Conservation (phyloP, 805 yeast genomes). For the Schwanniomyces yamadae region DNA sequence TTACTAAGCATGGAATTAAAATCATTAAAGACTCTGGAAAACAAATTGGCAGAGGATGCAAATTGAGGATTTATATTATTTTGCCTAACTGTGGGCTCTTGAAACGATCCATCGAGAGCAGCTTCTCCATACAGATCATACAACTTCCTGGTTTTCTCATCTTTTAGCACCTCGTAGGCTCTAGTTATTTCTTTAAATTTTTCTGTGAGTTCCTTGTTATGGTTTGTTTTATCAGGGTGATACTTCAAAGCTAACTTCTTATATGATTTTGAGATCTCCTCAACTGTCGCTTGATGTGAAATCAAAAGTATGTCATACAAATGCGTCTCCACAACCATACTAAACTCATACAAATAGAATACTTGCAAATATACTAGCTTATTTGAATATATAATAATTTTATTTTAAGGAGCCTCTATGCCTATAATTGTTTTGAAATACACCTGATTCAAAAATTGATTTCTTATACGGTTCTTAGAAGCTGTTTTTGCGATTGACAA, state of each 20-base stretch:
- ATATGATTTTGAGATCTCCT: slow-evolving; percentile 36
- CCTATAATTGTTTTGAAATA: too few species aligned
- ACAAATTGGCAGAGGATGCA: slow-evolving; percentile 24
- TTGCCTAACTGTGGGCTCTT: slow-evolving; percentile 6
- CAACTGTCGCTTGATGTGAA: slow-evolving; percentile 29
- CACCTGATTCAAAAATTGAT: background rate
- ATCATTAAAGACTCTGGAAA: slow-evolving; percentile 38
- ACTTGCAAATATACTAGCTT: background rate
- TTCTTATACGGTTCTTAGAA: background rate
- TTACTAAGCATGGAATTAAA: slow-evolving; percentile 26
- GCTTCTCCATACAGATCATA: slow-evolving; percentile 56
- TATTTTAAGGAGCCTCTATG: too few species aligned
- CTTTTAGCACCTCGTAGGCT: slow-evolving; percentile 64
- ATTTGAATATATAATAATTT: background rate
- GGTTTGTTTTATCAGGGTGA: slow-evolving; percentile 67
- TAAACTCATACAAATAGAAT: too few species aligned
- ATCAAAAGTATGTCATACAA: slow-evolving; percentile 39
- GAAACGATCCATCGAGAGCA: slow-evolving; percentile 35
- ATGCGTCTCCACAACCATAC: slow-evolving; percentile 15
- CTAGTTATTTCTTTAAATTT: slow-evolving; percentile 60
- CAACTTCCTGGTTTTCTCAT: slow-evolving; percentile 41
- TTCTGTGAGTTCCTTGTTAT: slow-evolving; percentile 48
- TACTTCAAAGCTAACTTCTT: slow-evolving; percentile 45
- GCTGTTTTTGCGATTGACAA: too few species aligned
- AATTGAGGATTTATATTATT: background rate